Evolutionary conservation across 2,329 filamentous ascomycete species (phyloP).

Genomic region (Phialocephala subalpina): DNA sequence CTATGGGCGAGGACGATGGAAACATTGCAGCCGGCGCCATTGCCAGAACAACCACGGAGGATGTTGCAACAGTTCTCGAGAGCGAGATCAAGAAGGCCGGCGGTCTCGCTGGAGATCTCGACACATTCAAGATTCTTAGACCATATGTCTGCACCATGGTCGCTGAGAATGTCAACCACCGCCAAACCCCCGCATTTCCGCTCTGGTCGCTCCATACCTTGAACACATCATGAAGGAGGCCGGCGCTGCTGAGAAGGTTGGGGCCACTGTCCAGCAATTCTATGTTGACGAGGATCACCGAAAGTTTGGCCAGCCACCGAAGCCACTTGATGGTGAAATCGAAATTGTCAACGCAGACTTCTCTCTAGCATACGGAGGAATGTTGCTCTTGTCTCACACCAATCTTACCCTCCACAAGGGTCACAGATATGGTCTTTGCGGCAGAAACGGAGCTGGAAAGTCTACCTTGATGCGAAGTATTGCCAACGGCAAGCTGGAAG

Average conservation of each 20-base stretch:
- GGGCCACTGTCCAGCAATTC: constrained; percentile 76
- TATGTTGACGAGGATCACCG: constrained; percentile 87
- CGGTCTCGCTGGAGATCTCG: constrained; percentile 67
- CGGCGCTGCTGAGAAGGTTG: constrained; percentile 68
- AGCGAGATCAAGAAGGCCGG: constrained; percentile 76
- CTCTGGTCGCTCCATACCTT: constrained; percentile 78
- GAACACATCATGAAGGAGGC: constrained; percentile 70
- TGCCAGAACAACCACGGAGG: constrained; percentile 72
- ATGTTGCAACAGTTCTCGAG: constrained; percentile 79
- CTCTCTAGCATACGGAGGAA: constrained; percentile 96
- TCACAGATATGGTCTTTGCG: constrained; percentile 95
- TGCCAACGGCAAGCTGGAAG: constrained; percentile 93
- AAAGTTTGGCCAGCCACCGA: constrained; percentile 83
- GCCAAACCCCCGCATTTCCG: constrained; percentile 77
- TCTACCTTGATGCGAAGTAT: constrained; percentile 99
- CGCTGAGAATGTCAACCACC: constrained; percentile 85
- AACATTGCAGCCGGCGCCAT: constrained; percentile 60
- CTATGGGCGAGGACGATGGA: constrained; percentile 79
- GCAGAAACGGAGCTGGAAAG: constrained; percentile 96
- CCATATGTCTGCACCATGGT: constrained; percentile 85
- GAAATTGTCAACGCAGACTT: constrained; percentile 99
- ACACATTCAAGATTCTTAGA: constrained; percentile 73
- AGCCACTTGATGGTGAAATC: constrained; percentile 89
- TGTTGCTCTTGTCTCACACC: constrained; percentile 95
- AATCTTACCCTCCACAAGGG: constrained; percentile 95